These are phyloP conservation scores for Exophiala bonariae DNA, from an alignment of 2,329 filamentous ascomycete genomes.

Conservation along the genomic window DNA sequence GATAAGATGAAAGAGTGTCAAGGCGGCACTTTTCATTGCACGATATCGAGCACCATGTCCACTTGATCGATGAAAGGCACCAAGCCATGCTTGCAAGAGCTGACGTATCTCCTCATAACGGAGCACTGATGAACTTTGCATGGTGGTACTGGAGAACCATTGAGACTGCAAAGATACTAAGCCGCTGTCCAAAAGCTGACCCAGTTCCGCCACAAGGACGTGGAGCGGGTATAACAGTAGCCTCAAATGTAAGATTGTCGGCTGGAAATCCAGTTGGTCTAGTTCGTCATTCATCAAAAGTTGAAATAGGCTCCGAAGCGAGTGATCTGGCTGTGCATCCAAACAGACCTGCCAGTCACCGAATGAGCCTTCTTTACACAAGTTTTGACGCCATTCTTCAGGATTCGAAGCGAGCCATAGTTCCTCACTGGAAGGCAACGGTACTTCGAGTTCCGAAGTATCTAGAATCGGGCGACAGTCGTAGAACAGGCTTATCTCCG, in stretches of 20 bases:
- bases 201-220: neutral
- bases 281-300: neutral
- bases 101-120: neutral
- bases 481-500: constrained; percentile 2
- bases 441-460: neutral
- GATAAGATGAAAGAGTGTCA: constrained; percentile 4
- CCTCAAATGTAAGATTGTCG: neutral
- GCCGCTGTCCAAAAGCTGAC: neutral
- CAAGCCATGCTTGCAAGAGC: constrained; percentile 4
- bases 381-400: neutral
- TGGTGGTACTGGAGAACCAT: neutral
- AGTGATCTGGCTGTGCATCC: neutral
- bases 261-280: neutral
- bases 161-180: neutral
- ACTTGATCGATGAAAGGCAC: neutral
- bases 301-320: neutral
- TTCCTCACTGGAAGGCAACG: neutral
- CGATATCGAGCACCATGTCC: neutral
- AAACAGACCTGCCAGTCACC: too few relatives aligned
- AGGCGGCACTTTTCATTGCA: constrained; percentile 4
- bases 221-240: constrained; percentile 3
- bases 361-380: neutral
- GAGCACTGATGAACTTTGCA: neutral
- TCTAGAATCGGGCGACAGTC: neutral
- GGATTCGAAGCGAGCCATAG: neutral